These are phyloP conservation scores for Nakazawaea holstii DNA, from an alignment of 805 yeast genomes.

Conservation along the genomic window DNA sequence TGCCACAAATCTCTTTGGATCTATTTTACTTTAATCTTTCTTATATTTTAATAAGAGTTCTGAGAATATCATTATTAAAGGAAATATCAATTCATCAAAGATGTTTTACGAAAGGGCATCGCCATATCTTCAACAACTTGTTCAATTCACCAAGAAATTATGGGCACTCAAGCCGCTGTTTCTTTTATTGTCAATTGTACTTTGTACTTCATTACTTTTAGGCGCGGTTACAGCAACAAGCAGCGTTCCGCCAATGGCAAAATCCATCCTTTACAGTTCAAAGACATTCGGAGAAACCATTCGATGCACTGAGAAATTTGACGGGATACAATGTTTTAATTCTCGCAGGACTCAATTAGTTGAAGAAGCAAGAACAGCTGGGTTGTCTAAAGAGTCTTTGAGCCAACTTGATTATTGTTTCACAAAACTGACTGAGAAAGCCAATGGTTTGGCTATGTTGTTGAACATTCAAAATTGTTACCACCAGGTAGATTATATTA, in stretches of 20 bases:
- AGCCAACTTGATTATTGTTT: conserved; percentile 20
- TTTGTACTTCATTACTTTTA: too few relatives aligned
- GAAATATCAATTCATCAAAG: too few relatives aligned
- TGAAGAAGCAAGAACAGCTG: not conserved
- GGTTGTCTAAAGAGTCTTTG: conserved; percentile 5
- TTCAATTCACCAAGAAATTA: too few relatives aligned
- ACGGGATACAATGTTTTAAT: conserved; percentile 1
- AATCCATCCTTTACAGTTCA: not conserved
- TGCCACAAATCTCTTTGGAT: too few relatives aligned
- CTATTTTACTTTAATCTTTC: too few relatives aligned
- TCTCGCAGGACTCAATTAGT: not conserved
- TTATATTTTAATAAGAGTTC: too few relatives aligned
- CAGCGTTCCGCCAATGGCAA: not conserved
- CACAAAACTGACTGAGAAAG: conserved; percentile 10
- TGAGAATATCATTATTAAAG: too few relatives aligned
- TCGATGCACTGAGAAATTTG: not conserved
- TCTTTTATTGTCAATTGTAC: too few relatives aligned
- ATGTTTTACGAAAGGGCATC: too few relatives aligned
- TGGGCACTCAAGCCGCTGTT: too few relatives aligned
- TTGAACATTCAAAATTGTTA: conserved; percentile 23
- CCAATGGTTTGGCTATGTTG: conserved; percentile 19
- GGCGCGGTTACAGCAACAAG: not conserved
- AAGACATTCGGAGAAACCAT: not conserved
- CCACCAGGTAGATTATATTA: conserved; percentile 19
- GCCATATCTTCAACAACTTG: too few relatives aligned